Conservation (phyloP, 768 basidiomycete genomes). For the Pisolithus tinctorius region DNA sequence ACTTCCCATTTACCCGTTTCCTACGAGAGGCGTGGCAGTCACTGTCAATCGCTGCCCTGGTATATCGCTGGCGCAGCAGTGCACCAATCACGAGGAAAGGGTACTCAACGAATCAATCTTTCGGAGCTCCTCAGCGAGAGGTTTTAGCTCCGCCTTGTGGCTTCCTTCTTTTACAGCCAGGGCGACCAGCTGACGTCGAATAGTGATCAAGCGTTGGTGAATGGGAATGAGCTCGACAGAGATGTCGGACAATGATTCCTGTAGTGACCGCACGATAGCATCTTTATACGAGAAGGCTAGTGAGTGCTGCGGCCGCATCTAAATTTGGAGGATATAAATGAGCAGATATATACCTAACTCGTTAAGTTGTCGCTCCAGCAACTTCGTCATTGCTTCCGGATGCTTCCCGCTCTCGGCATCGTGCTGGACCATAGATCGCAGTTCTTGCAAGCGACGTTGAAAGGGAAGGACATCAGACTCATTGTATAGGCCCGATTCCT, state of each 20-base stretch:
- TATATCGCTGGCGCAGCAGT: constrained; percentile 8
- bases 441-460: constrained; percentile 68
- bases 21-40: constrained; percentile 30
- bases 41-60: constrained; percentile 8
- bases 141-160: constrained; percentile 82
- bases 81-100: constrained; percentile 20
- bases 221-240: constrained; percentile 87
- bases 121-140: constrained; percentile 85
- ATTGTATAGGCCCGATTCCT: constrained; percentile 92
- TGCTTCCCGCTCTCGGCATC: constrained; percentile 80
- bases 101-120: constrained; percentile 93
- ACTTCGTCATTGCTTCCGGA: constrained; percentile 78
- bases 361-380: constrained; percentile 86
- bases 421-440: constrained; percentile 80
- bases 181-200: constrained; percentile 83
- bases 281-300: constrained; percentile 38
- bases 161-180: constrained; percentile 84
- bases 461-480: constrained; percentile 88
- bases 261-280: constrained; percentile 66
- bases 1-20: constrained; percentile 93
- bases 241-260: constrained; percentile 79
- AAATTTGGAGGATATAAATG: constrained; percentile 4
- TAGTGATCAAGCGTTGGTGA: constrained; percentile 80
- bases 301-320: constrained; percentile 1
- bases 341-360: constrained; percentile 70